A percentile compares a stretch with the other conserved stretches of the same genome.
These are phyloP conservation scores for Plantago ovata DNA, from an alignment of 257 asterid genomes.

Conservation along the genomic window DNA sequence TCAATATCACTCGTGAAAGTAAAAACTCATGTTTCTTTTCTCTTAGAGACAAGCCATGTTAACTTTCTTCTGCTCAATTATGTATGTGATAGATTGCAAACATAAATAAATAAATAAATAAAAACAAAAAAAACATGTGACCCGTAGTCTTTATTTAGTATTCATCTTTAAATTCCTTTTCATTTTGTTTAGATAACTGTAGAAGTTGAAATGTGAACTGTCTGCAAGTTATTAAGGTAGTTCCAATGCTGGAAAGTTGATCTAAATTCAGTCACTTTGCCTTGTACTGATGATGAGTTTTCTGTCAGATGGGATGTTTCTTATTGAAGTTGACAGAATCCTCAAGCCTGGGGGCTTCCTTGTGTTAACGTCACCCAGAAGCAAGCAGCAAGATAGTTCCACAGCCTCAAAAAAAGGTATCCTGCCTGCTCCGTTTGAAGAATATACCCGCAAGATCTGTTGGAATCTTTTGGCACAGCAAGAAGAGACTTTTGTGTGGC, in stretches of 20 bases:
- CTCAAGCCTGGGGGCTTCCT: conserved; percentile 96
- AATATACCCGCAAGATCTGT: conserved; percentile 58
- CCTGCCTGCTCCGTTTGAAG: conserved; percentile 52
- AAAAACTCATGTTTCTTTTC: too few relatives aligned
- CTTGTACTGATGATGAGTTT: conserved; percentile 27
- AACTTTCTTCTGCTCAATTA: too few relatives aligned
- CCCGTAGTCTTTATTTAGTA: neutral
- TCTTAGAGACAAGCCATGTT: too few relatives aligned
- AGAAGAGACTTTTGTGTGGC: conserved; percentile 89
- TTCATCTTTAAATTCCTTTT: neutral
- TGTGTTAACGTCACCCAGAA: conserved; percentile 75
- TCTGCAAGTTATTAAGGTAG: conserved; percentile 6
- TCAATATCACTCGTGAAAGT: too few relatives aligned
- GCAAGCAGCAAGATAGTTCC: conserved; percentile 49
- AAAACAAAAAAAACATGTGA: neutral
- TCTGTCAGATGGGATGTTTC: conserved; percentile 76
- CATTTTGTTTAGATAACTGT: conserved; percentile 3
- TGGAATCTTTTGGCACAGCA: conserved; percentile 76
- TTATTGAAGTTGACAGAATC: conserved; percentile 88
- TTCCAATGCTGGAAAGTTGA: neutral
- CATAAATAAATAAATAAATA: too few relatives aligned
- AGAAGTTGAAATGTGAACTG: neutral
- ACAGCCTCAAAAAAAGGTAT: conserved; percentile 34
- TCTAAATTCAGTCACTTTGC: conserved; percentile 2
- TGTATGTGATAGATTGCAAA: too few relatives aligned